A percentile compares a stretch with the other conserved stretches of the same genome.
Conservation (phyloP, 257 asterid species). For the Jasminum sambac region DNA sequence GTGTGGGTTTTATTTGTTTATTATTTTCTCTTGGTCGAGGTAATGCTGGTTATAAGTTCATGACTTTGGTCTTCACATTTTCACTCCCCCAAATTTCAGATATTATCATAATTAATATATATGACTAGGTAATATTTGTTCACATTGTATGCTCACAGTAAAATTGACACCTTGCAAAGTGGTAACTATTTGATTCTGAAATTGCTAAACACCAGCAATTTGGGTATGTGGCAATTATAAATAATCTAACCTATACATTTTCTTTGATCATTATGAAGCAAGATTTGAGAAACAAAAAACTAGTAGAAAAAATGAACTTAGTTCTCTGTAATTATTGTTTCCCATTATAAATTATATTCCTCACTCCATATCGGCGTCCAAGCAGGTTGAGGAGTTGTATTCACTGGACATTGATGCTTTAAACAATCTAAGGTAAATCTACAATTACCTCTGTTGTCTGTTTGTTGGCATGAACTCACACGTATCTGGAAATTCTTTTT, state of each 20-base stretch:
- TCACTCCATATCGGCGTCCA: slow-evolving; percentile 27
- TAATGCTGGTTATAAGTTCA: neutral
- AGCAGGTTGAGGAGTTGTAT: slow-evolving; percentile 98
- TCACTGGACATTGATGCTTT: slow-evolving; percentile 91
- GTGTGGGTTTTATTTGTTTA: neutral
- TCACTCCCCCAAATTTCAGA: neutral
- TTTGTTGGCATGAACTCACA: neutral
- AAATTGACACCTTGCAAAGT: neutral
- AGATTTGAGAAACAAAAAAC: no score
- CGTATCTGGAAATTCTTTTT: neutral
- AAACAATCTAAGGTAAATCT: slow-evolving; percentile 65
- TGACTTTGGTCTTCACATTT: neutral
- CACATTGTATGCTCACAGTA: neutral
- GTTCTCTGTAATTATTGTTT: slow-evolving; percentile 4
- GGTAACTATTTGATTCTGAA: neutral
- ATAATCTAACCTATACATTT: neutral
- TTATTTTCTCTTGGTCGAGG: no score
- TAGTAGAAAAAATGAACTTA: no score
- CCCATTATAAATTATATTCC: slow-evolving; percentile 13
- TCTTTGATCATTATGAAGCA: neutral
- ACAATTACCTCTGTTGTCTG: slow-evolving; percentile 6
- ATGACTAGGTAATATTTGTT: neutral
- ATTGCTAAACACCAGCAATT: neutral
- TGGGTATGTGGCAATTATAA: neutral
- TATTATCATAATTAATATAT: neutral